phyloP scores from a whole-genome alignment of 2,329 filamentous ascomycete genomes.

The Ophiostoma perfectum region DNA sequence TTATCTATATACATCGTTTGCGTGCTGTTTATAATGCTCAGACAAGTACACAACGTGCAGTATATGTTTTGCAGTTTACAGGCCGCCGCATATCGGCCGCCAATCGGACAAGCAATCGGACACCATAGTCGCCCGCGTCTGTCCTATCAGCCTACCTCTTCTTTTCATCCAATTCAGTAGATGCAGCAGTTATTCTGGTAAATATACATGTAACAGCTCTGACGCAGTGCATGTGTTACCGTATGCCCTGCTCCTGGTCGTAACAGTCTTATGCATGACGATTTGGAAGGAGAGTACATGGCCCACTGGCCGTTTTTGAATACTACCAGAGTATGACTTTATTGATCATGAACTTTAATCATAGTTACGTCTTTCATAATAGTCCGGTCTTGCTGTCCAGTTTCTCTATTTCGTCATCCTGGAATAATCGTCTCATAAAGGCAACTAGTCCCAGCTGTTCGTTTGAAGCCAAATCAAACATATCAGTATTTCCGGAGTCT shows the following conservation, averaged over 20 bases:
- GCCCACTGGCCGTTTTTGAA: not conserved
- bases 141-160: not conserved
- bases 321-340: not conserved
- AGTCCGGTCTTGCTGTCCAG: not conserved
- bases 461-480: not conserved
- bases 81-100: not conserved
- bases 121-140: not conserved
- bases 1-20: not conserved
- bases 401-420: not conserved
- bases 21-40: too few relatives aligned
- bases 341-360: not conserved
- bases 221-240: not conserved
- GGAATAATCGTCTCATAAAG: not conserved
- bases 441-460: not conserved
- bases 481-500: not conserved
- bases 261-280: not conserved
- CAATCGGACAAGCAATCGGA: not conserved
- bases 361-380: not conserved
- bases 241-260: not conserved
- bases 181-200: not conserved
- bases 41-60: not conserved
- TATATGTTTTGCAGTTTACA: not conserved
- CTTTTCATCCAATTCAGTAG: not conserved
- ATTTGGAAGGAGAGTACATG: not conserved
- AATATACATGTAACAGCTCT: not conserved